Conservation (phyloP, 2,329 filamentous ascomycete genomes). For the Neonectria ditissima region DNA sequence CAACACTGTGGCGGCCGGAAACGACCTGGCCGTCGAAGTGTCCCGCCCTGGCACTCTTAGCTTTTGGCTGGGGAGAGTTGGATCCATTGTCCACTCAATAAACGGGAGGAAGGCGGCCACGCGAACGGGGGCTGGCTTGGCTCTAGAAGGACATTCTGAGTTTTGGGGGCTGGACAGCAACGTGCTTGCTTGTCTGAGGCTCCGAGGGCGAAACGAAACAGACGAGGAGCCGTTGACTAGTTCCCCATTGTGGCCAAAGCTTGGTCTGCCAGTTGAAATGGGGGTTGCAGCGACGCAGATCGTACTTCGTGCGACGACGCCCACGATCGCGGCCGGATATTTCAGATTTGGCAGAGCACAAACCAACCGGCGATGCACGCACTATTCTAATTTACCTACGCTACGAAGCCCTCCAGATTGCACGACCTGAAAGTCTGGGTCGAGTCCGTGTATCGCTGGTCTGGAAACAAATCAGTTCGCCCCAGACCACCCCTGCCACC, state of each 20-base stretch:
- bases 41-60: not conserved
- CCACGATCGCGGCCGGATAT: not conserved
- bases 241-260: slow-evolving; percentile 1
- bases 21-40: slow-evolving; percentile 14
- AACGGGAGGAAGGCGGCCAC: not conserved
- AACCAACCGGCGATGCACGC: not conserved
- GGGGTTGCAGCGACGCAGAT: slow-evolving; percentile 22
- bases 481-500: slow-evolving; percentile 5
- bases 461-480: not conserved
- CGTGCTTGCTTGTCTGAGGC: not conserved
- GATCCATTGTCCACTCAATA: not conserved
- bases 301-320: not conserved
- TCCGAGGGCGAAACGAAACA: not conserved
- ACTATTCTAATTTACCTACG: not conserved
- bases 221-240: not conserved
- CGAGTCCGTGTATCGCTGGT: not conserved
- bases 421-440: not conserved
- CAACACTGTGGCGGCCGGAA: slow-evolving; percentile 20
- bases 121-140: not conserved
- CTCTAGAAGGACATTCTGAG: not conserved
- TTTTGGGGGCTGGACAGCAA: not conserved
- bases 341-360: slow-evolving; percentile 14
- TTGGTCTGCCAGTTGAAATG: not conserved
- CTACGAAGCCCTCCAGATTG: not conserved
- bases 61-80: not conserved